Evolutionary conservation across 208 protist species (phyloP), one percentile per base, ranked within the genome.

Genomic region (Trypanosoma rangeli): DNA sequence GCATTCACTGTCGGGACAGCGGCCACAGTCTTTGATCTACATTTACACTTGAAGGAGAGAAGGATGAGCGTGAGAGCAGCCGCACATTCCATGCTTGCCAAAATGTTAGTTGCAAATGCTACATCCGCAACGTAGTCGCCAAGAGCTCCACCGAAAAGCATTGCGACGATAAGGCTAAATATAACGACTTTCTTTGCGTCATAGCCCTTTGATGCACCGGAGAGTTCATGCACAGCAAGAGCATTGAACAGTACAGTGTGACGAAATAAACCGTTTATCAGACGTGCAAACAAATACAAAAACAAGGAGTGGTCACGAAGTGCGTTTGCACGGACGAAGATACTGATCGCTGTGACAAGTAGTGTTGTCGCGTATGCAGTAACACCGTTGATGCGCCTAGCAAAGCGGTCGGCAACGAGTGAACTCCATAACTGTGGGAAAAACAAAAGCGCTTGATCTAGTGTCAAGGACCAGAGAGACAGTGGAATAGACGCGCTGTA

Each of bases 341-440:
- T 58, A 61, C 72, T 73, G 0, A 66, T 66, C 2, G 78, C 62
- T 37, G 82, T 80, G 53, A 74, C 82, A 16, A 78, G 13, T 13
- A 89, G n/a, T 28, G 80, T 83, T 33, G 78, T 28, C 4, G 85
- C 66, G 35, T 83, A 73, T 5, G 72, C 54, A 10, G 26, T 52
- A 12, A 74, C 37, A 9, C 78, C 63, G 39, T 70, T 64, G n/a
- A 84, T 29, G 48, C 74, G 61, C 24, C 55, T 35, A 0, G 78
- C 76, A 46, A 90, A 64, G n/a, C 70, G 59, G 33, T 92, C 89
- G 9, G 64, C 78, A 33, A 76, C 3, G 35, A 73, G 52, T 18
- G 89, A 86, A 9, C 73, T 76, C 33, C 79, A 22, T 2, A 90
- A 55, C 75, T 94, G 85, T 10, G 84, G 80, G 39, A 92, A 22